These are phyloP conservation scores for Penicillium sp. DNA, from an alignment of 2,329 filamentous ascomycete genomes.

Conservation along the genomic window DNA sequence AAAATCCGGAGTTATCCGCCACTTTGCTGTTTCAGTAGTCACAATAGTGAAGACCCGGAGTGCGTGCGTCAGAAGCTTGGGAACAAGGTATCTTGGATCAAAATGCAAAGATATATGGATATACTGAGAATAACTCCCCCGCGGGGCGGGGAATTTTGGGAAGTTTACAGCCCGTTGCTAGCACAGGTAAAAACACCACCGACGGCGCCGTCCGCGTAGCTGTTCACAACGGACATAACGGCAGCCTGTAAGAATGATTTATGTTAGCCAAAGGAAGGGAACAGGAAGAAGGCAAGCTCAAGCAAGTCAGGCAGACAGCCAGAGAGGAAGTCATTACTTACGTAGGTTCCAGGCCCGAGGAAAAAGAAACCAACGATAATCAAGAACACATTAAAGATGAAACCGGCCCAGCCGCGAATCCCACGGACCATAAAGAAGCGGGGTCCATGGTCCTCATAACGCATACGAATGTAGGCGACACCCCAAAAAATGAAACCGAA, in stretches of 20 bases:
- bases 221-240: slow-evolving; percentile 57
- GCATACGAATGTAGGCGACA: slow-evolving; percentile 48
- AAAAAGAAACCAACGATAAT: slow-evolving; percentile 78
- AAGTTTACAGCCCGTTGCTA: slow-evolving; percentile 41
- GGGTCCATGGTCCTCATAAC: slow-evolving; percentile 41
- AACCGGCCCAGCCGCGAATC: slow-evolving; percentile 44
- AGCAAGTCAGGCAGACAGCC: neutral
- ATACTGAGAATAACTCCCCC: neutral
- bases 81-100: slow-evolving; percentile 4
- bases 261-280: slow-evolving; percentile 31
- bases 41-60: neutral
- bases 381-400: slow-evolving; percentile 66
- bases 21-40: neutral
- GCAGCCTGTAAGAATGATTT: slow-evolving; percentile 35
- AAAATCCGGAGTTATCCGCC: neutral
- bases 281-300: neutral
- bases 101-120: neutral
- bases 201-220: slow-evolving; percentile 64
- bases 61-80: neutral
- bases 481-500: slow-evolving; percentile 84
- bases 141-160: neutral
- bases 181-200: slow-evolving; percentile 73
- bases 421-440: slow-evolving; percentile 44
- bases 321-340: slow-evolving; percentile 31
- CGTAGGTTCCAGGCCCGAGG: slow-evolving; percentile 76